phyloP scores from a whole-genome alignment of 2,329 filamentous ascomycete species.

The Erysiphe pulchra region DNA sequence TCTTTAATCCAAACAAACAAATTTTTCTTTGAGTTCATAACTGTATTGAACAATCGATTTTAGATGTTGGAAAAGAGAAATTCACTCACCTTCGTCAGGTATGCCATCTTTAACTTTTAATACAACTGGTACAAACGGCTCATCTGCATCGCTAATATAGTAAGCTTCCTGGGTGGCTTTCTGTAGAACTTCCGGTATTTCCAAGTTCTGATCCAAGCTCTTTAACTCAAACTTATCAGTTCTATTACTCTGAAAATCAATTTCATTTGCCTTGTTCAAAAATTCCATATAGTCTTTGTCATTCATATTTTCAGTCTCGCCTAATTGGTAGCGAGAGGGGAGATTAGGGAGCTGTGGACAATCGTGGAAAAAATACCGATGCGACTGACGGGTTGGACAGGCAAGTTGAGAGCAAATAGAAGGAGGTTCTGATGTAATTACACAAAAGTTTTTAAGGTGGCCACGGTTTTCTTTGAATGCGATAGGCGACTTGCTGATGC shows the following conservation, averaged over 20 bases:
- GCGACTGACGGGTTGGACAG: no score
- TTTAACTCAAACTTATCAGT: conserved; percentile 20
- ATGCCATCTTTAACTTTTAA: conserved; percentile 28
- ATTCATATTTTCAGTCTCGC: conserved; percentile 28
- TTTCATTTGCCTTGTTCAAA: conserved; percentile 60
- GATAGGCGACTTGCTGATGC: no score
- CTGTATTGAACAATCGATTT: not conserved
- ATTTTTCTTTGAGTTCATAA: not conserved
- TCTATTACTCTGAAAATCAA: conserved; percentile 9
- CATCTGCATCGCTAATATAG: conserved; percentile 63
- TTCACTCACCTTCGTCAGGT: conserved; percentile 32
- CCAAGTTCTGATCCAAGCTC: conserved; percentile 24
- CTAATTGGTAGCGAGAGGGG: no score
- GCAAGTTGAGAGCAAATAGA: no score
- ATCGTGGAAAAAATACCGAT: no score
- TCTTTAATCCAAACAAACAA: no score
- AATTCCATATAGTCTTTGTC: conserved; percentile 71
- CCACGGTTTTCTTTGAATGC: no score
- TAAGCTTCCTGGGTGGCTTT: conserved; percentile 28
- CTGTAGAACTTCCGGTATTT: conserved; percentile 33
- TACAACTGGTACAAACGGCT: conserved; percentile 57
- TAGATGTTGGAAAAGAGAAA: not conserved
- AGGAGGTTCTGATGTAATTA: no score
- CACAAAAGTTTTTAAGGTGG: no score
- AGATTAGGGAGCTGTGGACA: no score